Base-by-base conservation (phyloP, 2,329 filamentous ascomycete genomes). In the Teratosphaeria nubilosa region DNA sequence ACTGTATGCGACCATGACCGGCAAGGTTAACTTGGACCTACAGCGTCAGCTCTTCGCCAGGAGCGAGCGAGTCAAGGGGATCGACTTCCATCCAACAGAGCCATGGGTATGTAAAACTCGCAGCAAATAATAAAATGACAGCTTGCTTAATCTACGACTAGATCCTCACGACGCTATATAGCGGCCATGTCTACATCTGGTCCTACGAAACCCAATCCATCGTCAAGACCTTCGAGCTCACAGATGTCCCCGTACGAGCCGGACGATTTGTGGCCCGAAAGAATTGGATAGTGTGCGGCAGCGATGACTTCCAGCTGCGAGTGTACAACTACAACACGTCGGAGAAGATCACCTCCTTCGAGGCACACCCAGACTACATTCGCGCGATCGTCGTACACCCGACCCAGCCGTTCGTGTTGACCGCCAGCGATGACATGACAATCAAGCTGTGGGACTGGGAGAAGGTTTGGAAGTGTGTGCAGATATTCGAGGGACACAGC, bases 381-480 rank as follows among this genome's bases (percentile, higher is more conserved):
- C 89, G 94, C 68, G 91, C 94, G 55, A 96, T 99, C 67, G 90
- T 87, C 63, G 90, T 99, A 41, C 94, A 99, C 74, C 94, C 94
- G 6, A 91, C 91, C 51, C 91, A 96, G 72, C 91, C 94, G 1
- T 97, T 96, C 70, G 90, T 97, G 56, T 81, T 99, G 60, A 99
- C 94, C 57, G 94, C 94, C 63, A 94, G 89, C 63, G 91, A 96
- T 87, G 91, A 96, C 73, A 95, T 96, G 91, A 96, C 91, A 58
- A 96, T 96, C 72, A 96, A 94, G 81, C 81, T 96, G 55, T 99
- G 94, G 91, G 91, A 99, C 73, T 99, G 94, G 94, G 94, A 99
- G 68, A 95, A 94, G 75, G 85, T 85, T 66, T 99, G 94, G 94
- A 96, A 96, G 75, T 97, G 92, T 72, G 90, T 97, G 32, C 91